Evolutionary conservation across 495 filamentous ascomycete genomes (phyloP), one percentile per base, ranked within the genome.

Genomic region (Schizothecium vesticola): DNA sequence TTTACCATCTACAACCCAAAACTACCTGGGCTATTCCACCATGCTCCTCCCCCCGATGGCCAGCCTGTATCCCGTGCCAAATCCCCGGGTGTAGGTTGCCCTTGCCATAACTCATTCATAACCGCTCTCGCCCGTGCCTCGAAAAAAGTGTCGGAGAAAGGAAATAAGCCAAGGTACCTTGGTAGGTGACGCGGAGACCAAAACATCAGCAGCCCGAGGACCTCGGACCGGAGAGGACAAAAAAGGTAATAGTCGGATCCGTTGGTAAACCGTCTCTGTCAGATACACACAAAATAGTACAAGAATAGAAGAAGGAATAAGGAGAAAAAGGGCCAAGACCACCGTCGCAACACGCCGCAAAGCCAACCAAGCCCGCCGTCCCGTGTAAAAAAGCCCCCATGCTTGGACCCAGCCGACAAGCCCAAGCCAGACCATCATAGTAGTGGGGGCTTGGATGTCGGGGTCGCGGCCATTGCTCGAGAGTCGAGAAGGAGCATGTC

Each of bases 331-430:
- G 72, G 31, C 31, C 11, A 33, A 33, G 31, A 13, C 31, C 31
- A 11, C 31, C 31, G 12, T 33, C 31, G 31, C 31, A 75, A 75
- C 70, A 71, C 61, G 64, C 64, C 64, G 19, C 64, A 6, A 72
- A 74, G 56, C 70, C 73, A 75, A 75, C 64, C 64, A n/a, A 58
- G 71, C 58, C 61, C 64, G 28, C 70, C 65, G 43, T 51, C 19
- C 43, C 43, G 8, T 51, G 43, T 63, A 74, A 62, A 74, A 62
- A 71, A 33, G 61, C 68, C 63, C 61, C 61, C 68, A 69, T 63
- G 68, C 74, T 79, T 73, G 71, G 69, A 71, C 74, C 75, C 77
- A 74, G 77, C 71, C 70, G 72, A 71, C 71, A 71, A 70, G 62
- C 71, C 72, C 60, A 75, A 70, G 68, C 43, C n/a, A n/a, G n/a